These are phyloP conservation scores for Camelina sativa DNA, from an alignment of 345 rosid species.

Conservation along the genomic window DNA sequence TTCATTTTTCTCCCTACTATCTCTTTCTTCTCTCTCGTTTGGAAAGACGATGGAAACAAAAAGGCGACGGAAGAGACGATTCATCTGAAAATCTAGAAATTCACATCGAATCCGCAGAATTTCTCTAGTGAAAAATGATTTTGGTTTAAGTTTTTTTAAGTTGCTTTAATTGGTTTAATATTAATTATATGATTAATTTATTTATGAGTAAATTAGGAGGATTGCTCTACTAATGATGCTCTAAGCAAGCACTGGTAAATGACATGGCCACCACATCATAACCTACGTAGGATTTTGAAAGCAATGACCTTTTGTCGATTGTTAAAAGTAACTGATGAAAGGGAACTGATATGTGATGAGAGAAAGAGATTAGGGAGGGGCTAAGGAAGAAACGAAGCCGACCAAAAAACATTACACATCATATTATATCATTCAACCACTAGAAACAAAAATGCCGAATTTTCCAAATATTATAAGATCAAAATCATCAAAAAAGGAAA, in stretches of 20 bases:
- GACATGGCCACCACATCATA: slow-evolving; percentile 12
- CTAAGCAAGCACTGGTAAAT: neutral
- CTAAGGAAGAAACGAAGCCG: neutral
- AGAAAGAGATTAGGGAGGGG: neutral
- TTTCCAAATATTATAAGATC: neutral
- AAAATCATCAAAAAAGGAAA: neutral
- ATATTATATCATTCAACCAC: neutral
- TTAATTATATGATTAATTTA: too few species aligned
- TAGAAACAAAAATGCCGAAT: neutral
- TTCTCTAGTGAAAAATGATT: too few species aligned
- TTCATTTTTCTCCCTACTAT: too few species aligned
- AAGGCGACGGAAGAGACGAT: too few species aligned
- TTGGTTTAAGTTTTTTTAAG: too few species aligned
- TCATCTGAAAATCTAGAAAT: too few species aligned
- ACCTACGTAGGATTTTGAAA: slow-evolving; percentile 14
- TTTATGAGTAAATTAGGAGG: too few species aligned
- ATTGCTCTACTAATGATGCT: too few species aligned
- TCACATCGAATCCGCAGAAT: too few species aligned
- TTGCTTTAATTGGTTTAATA: too few species aligned
- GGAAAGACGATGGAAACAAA: too few species aligned
- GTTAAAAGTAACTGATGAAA: neutral
- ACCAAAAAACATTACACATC: neutral
- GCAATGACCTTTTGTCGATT: slow-evolving; percentile 7
- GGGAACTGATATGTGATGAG: neutral
- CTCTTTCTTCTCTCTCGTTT: too few species aligned